These are phyloP conservation scores for Colletotrichum sp. DNA, from an alignment of 2,329 filamentous ascomycete genomes.

Conservation along the genomic window DNA sequence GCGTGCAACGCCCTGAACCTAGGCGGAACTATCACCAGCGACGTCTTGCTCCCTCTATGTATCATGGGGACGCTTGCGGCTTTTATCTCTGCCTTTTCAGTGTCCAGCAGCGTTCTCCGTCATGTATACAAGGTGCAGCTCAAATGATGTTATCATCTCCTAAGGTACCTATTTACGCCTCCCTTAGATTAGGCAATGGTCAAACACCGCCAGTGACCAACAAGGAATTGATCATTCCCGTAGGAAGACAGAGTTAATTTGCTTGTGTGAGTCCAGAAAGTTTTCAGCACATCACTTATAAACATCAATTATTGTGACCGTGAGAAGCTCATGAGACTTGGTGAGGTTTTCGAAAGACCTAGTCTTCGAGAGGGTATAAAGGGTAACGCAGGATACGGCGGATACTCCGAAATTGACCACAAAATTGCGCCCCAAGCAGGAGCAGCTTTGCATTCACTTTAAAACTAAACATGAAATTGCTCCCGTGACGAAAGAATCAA, in stretches of 20 bases:
- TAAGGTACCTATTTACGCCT: accelerated
- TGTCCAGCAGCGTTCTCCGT: neutral
- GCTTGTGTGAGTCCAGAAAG: neutral
- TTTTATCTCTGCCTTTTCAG: accelerated
- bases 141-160: accelerated
- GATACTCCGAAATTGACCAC: accelerated
- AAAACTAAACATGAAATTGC: no score
- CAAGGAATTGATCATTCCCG: no score
- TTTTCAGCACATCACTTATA: neutral
- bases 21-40: neutral
- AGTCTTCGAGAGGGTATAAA: neutral
- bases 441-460: no score
- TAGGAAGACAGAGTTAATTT: no score
- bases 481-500: no score
- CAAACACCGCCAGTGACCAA: no score
- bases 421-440: no score
- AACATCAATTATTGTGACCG: accelerated
- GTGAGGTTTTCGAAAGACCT: neutral
- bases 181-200: no score
- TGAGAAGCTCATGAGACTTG: neutral
- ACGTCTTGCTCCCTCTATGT: neutral
- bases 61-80: accelerated
- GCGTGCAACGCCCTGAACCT: neutral
- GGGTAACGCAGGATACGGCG: accelerated
- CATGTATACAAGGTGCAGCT: accelerated